A percentile compares a stretch with the other conserved stretches of the same genome.
These are phyloP conservation scores for Lyophyllum decastes DNA, from an alignment of 768 basidiomycete genomes.

Conservation along the genomic window DNA sequence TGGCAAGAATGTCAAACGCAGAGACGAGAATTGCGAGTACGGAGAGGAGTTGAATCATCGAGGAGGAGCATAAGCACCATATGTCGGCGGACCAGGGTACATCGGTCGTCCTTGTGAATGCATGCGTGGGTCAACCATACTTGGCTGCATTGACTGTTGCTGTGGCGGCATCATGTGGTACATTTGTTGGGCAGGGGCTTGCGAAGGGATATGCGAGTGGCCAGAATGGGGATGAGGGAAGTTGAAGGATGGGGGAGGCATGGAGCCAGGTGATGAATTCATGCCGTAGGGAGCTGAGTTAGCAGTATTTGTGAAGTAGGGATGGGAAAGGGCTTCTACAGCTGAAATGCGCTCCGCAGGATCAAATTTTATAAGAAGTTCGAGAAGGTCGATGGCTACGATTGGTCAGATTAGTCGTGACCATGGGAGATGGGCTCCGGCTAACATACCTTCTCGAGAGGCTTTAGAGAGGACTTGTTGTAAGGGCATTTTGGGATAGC, in stretches of 20 bases:
- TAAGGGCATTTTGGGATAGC: slow-evolving; percentile 83
- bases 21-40: background rate
- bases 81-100: slow-evolving; percentile 14
- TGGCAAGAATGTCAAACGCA: background rate
- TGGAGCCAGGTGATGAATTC: slow-evolving; percentile 51
- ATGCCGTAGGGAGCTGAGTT: slow-evolving; percentile 43
- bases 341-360: slow-evolving; percentile 91
- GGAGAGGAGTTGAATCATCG: background rate
- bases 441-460: slow-evolving; percentile 67
- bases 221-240: slow-evolving; percentile 66
- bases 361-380: slow-evolving; percentile 94
- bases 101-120: slow-evolving; percentile 13
- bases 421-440: background rate
- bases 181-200: slow-evolving; percentile 31
- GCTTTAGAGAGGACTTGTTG: slow-evolving; percentile 84
- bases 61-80: slow-evolving; percentile 14
- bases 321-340: slow-evolving; percentile 87
- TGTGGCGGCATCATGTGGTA: slow-evolving; percentile 32
- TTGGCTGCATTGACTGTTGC: slow-evolving; percentile 15
- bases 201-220: slow-evolving; percentile 41
- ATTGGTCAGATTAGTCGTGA: background rate
- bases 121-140: slow-evolving; percentile 15
- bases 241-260: slow-evolving; percentile 70
- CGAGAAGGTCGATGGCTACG: slow-evolving; percentile 88
- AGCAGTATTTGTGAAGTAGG: slow-evolving; percentile 76